Base-by-base conservation (phyloP, 2,329 filamentous ascomycete species). In the Blastomyces gilchristii region DNA sequence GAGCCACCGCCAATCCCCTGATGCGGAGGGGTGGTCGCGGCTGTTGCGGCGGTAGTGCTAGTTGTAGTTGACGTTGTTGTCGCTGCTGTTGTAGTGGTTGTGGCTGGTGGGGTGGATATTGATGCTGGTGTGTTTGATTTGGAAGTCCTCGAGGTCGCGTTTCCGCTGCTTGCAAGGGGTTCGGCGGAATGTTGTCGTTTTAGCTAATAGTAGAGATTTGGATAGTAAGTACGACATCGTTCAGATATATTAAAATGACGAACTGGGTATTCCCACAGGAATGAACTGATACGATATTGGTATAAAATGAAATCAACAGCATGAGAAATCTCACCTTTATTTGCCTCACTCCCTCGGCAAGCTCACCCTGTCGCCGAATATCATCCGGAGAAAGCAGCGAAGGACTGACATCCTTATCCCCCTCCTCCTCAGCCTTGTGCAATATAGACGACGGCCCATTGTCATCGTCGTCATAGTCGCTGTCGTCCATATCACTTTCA, bases 171-270 rank as follows among this genome's bases (percentile, higher is more conserved):
- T 39, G 70, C 69, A 53, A 76, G 65, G 1, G 82, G 82, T 64
- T 87, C 85, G 22, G 82, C 80, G 12, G 85, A 87, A 70, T 86
- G 85, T 69, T 86, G 83, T 61, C 85, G 82, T 78, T 87, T 87
- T 63, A 87, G 79, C 85, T 87, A 69, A 16, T 67, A 67, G 50
- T 57, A 6, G 41, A 28, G 37, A 63, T 16, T 43, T 52, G 25
- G 5, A 18, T 31, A 25, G 25, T 60, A 54, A 60, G 56, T 37
- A 39, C 9, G 22, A 12, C 18, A 37, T 18, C 12, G 16, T 7
- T 9, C 18, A 18, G 9, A 4, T 12, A 18, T 49, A 50, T 34
- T 50, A 52, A n/a, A 31, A 47, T 47, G 18, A 47, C 8, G 7
- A 47, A 11, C 2, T n/a, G 18, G 18, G 45, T 22, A 47, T 47